These are phyloP conservation scores for Sedum album DNA, from an alignment of 164 flowering plant genomes.

Conservation along the genomic window DNA sequence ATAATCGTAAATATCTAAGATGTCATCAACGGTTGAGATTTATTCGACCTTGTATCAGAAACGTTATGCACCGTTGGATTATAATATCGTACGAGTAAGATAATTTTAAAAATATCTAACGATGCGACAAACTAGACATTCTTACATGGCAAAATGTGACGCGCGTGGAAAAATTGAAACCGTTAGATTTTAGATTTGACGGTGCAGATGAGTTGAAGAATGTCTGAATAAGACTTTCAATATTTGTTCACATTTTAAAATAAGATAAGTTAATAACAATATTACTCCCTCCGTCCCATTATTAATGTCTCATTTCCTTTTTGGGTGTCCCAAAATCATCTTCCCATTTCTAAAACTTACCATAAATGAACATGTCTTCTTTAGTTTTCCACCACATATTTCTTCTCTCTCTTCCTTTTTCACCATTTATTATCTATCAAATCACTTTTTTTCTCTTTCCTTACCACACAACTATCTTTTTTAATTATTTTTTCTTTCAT, in stretches of 20 bases:
- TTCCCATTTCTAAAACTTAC: too few relatives aligned
- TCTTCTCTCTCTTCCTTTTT: too few relatives aligned
- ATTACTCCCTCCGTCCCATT: constrained; percentile 21
- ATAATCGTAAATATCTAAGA: too few relatives aligned
- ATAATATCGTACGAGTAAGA: constrained; percentile 13
- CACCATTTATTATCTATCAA: too few relatives aligned
- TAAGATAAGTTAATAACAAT: too few relatives aligned
- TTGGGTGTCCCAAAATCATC: too few relatives aligned
- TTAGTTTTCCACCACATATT: too few relatives aligned
- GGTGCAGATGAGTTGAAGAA: constrained; percentile 13
- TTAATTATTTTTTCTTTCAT: too few relatives aligned
- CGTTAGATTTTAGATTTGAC: constrained; percentile 17
- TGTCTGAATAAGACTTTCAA: constrained; percentile 23
- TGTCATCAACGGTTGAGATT: not conserved
- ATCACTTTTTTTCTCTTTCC: too few relatives aligned
- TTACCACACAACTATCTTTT: too few relatives aligned
- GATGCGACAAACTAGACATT: constrained; percentile 17
- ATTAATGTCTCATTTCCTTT: too few relatives aligned
- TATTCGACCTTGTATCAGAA: constrained; percentile 9
- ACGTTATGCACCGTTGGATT: not conserved
- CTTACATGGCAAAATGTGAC: constrained; percentile 31
- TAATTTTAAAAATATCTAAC: constrained; percentile 22
- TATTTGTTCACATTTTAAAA: constrained; percentile 36
- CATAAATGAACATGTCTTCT: too few relatives aligned
- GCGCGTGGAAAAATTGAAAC: constrained; percentile 18